phyloP scores from a whole-genome alignment of 2,329 filamentous ascomycete species.

The Acephala macrosclerotiorum region DNA sequence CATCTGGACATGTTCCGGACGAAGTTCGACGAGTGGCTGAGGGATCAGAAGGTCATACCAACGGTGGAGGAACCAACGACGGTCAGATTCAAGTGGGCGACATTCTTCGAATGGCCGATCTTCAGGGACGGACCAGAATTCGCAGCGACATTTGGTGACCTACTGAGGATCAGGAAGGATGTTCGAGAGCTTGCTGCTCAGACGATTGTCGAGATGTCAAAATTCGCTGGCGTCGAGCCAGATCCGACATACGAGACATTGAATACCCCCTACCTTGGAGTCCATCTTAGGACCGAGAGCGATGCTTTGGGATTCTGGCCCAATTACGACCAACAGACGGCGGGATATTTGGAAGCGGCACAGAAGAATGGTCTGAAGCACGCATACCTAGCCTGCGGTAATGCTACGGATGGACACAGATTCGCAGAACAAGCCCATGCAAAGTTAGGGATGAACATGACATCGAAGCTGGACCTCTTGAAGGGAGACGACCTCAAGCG shows the following conservation, averaged over 20 bases:
- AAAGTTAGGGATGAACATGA: slow-evolving; percentile 47
- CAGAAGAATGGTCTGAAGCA: slow-evolving; percentile 44
- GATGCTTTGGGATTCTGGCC: slow-evolving; percentile 57
- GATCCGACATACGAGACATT: slow-evolving; percentile 20
- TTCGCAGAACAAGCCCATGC: slow-evolving; percentile 47
- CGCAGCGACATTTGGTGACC: slow-evolving; percentile 51
- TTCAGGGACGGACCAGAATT: slow-evolving; percentile 56
- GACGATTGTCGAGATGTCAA: slow-evolving; percentile 42
- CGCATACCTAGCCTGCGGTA: slow-evolving; percentile 56
- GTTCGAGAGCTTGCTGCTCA: slow-evolving; percentile 50
- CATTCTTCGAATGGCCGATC: slow-evolving; percentile 51
- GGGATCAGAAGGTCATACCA: slow-evolving; percentile 27
- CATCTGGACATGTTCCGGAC: slow-evolving; percentile 39
- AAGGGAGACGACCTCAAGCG: slow-evolving; percentile 45
- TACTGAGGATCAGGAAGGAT: slow-evolving; percentile 51
- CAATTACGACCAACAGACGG: slow-evolving; percentile 50
- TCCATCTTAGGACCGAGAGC: slow-evolving; percentile 57
- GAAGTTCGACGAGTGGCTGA: slow-evolving; percentile 39
- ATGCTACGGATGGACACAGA: slow-evolving; percentile 50
- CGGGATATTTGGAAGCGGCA: slow-evolving; percentile 49
- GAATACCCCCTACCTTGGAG: slow-evolving; percentile 43
- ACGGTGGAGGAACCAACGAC: slow-evolving; percentile 30
- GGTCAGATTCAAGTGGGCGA: slow-evolving; percentile 39
- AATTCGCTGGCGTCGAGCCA: slow-evolving; percentile 43
- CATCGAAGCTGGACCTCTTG: slow-evolving; percentile 53